Evolutionary conservation across 2,329 filamentous ascomycete species (phyloP).

Genomic region (Phyllosticta citrichinensis): DNA sequence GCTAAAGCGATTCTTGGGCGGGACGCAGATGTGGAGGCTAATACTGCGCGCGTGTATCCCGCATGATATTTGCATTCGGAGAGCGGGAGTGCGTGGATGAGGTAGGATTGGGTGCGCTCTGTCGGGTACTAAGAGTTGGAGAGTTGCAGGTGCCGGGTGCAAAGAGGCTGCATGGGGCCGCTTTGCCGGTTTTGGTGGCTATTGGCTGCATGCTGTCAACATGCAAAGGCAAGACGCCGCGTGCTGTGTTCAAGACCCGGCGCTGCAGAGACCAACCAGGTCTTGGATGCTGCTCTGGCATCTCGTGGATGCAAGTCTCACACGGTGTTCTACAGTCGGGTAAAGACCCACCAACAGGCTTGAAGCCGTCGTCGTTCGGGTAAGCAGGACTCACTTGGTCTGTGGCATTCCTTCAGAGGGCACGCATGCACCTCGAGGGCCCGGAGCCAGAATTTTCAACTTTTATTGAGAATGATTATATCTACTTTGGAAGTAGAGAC

Average conservation of each 20-base stretch:
- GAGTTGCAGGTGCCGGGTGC: not conserved
- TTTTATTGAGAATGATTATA: slow-evolving; percentile 7
- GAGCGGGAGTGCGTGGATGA: not conserved
- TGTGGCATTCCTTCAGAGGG: not conserved
- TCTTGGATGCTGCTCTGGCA: not conserved
- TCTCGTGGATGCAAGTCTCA: not conserved
- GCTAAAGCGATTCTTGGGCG: not conserved
- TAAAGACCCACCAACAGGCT: not conserved
- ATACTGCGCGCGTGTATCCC: not conserved
- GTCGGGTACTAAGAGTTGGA: not conserved
- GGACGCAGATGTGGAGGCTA: not conserved
- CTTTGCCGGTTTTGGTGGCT: not conserved
- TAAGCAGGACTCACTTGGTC: not conserved
- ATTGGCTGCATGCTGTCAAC: not conserved
- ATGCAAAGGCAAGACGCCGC: not conserved
- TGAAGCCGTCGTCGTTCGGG: not conserved
- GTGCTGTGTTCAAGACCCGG: not conserved
- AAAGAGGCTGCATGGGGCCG: not conserved
- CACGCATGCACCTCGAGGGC: not conserved
- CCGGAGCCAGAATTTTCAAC: not conserved
- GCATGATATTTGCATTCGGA: not conserved
- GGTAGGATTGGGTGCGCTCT: not conserved
- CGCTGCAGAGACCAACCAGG: not conserved
- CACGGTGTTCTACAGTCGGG: not conserved
- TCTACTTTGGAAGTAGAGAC: not conserved